These are phyloP conservation scores for Cryphonectria carpinicola DNA, from an alignment of 2,329 filamentous ascomycete genomes.

Conservation along the genomic window DNA sequence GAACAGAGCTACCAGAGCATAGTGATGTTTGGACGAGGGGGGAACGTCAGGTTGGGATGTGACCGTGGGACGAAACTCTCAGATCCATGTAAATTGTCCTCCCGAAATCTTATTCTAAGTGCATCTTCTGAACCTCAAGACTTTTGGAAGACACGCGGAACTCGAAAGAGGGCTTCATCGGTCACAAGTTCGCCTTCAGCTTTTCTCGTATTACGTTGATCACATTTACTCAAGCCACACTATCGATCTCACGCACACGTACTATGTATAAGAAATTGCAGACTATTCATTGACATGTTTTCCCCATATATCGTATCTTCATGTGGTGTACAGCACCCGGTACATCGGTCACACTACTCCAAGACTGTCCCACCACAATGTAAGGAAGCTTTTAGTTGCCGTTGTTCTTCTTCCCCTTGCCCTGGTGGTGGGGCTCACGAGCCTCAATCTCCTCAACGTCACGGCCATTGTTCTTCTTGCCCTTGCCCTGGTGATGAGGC, in stretches of 20 bases:
- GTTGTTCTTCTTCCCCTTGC: background rate
- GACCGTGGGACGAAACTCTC: background rate
- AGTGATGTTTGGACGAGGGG: too few species aligned
- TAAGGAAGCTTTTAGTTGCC: background rate
- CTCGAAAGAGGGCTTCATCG: background rate
- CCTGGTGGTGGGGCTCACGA: constrained; percentile 34
- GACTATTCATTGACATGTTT: background rate
- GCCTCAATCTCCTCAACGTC: constrained; percentile 25
- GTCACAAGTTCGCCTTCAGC: background rate
- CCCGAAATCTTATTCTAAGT: too few species aligned
- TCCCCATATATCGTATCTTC: background rate
- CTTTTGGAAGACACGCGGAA: background rate
- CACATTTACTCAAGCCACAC: background rate
- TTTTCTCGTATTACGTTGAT: background rate
- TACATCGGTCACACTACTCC: background rate
- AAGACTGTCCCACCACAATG: background rate
- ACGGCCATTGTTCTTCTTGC: constrained; percentile 5
- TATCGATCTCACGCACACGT: background rate
- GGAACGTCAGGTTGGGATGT: too few species aligned
- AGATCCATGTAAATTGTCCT: background rate
- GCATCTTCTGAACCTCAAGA: background rate
- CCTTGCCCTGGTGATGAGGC: constrained; percentile 26
- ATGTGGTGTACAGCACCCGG: background rate
- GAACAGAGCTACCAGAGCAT: too few species aligned
- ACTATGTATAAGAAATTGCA: background rate